These are phyloP conservation scores for Ophiostoma populinum DNA, from an alignment of 2,329 filamentous ascomycete genomes.

Conservation along the genomic window DNA sequence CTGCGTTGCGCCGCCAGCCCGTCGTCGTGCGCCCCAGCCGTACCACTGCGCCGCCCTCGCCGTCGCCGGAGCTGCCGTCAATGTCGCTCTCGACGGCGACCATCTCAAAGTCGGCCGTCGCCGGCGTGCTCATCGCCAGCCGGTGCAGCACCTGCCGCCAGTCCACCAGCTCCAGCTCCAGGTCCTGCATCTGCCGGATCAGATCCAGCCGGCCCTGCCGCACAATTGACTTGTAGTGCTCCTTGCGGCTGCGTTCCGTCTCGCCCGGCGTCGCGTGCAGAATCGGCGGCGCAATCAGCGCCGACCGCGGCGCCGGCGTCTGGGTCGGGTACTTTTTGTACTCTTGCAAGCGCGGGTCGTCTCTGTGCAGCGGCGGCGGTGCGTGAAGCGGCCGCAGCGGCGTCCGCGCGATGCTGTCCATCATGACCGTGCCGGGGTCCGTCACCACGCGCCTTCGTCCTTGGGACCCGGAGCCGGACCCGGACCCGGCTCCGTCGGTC, in stretches of 20 bases:
- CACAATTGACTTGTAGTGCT: slow-evolving; percentile 14
- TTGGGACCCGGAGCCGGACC: too few relatives aligned
- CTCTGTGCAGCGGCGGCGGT: too few relatives aligned
- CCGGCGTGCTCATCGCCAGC: slow-evolving; percentile 21
- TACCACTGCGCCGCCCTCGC: background rate
- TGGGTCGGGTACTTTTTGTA: too few relatives aligned
- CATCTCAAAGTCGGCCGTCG: background rate
- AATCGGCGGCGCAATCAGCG: slow-evolving; percentile 15
- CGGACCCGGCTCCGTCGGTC: too few relatives aligned
- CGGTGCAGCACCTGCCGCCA: slow-evolving; percentile 24
- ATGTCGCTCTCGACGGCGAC: background rate
- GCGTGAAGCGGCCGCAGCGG: slow-evolving; percentile 9
- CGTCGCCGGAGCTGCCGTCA: background rate
- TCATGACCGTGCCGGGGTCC: slow-evolving; percentile 9
- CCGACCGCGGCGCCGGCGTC: slow-evolving; percentile 10
- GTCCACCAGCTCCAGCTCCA: slow-evolving; percentile 16
- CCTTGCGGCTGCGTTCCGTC: slow-evolving; percentile 11
- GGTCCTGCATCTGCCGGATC: slow-evolving; percentile 16
- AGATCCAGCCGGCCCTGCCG: slow-evolving; percentile 21
- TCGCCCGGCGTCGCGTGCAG: slow-evolving; percentile 12
- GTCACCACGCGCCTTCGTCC: too few relatives aligned
- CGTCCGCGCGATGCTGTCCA: slow-evolving; percentile 12
- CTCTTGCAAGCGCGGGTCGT: too few relatives aligned
- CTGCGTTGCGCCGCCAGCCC: slow-evolving; percentile 8
- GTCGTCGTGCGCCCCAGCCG: background rate